Percentiles rank a stretch among this genome's conserved stretches.
phyloP scores from a whole-genome alignment of 345 rosid genomes.

The Eucalyptus globulus region DNA sequence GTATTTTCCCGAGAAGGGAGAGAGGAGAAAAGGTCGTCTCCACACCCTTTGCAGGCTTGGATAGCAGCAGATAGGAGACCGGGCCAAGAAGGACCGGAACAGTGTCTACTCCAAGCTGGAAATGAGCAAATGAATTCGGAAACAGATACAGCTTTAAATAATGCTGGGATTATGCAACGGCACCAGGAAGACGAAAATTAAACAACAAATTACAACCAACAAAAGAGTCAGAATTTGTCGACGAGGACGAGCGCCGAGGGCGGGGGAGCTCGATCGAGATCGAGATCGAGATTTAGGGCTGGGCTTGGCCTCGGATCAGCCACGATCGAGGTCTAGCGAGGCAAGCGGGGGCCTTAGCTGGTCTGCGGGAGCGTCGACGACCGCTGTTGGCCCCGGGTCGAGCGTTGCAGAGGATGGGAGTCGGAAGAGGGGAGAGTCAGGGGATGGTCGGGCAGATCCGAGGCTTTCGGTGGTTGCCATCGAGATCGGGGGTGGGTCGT shows the following conservation, averaged over 20 bases:
- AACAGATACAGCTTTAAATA: too few relatives aligned
- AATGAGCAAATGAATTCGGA: not conserved
- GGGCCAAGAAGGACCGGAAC: too few relatives aligned
- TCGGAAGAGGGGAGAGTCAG: not conserved
- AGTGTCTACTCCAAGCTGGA: slow-evolving; percentile 19
- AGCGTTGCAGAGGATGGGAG: not conserved
- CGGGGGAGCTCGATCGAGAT: not conserved
- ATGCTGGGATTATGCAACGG: too few relatives aligned
- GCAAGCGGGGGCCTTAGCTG: not conserved
- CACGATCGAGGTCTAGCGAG: not conserved
- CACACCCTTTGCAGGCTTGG: too few relatives aligned
- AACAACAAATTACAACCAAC: too few relatives aligned
- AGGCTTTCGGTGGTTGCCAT: not conserved
- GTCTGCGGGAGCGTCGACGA: not conserved
- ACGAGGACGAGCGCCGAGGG: not conserved
- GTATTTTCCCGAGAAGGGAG: too few relatives aligned
- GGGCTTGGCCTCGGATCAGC: not conserved
- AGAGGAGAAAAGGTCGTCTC: too few relatives aligned
- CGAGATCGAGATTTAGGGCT: not conserved
- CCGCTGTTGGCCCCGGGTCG: not conserved
- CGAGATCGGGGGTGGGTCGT: not conserved
- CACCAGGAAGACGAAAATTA: too few relatives aligned
- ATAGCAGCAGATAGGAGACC: too few relatives aligned
- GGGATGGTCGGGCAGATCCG: not conserved
- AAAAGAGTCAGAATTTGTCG: not conserved